Evolutionary conservation across 176 grass and related monocot genomes (phyloP).

Genomic region (Eleusine indica): DNA sequence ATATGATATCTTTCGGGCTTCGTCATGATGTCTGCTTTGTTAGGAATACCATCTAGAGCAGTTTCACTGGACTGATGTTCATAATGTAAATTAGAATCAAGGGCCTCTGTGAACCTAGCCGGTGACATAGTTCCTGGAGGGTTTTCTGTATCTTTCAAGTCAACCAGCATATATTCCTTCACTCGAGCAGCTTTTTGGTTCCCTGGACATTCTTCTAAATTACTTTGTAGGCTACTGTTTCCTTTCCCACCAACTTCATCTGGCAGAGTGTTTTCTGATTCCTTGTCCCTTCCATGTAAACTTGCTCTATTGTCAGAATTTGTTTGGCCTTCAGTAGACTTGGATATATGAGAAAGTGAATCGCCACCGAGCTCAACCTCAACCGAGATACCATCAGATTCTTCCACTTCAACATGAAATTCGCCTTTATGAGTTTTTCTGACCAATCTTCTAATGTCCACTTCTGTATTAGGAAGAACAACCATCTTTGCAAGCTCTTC

Average conservation of each 20-base stretch:
- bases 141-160: conserved; percentile 50
- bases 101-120: conserved; percentile 62
- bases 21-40: conserved; percentile 5
- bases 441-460: conserved; percentile 59
- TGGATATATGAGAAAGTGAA: conserved; percentile 41
- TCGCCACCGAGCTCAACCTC: conserved; percentile 52
- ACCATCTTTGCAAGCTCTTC: conserved; percentile 75
- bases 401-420: conserved; percentile 78
- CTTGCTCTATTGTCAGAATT: conserved; percentile 38
- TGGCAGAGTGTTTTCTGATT: conserved; percentile 8
- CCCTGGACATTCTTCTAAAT: conserved; percentile 38
- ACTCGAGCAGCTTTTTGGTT: conserved; percentile 56
- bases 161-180: conserved; percentile 62
- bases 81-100: conserved; percentile 70
- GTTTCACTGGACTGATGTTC: conserved; percentile 43
- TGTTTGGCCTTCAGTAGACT: conserved; percentile 35
- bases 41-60: conserved; percentile 33
- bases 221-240: conserved; percentile 29
- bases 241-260: conserved; percentile 29
- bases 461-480: conserved; percentile 64
- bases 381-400: conserved; percentile 48
- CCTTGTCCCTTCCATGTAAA: conserved; percentile 23
- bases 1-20: conserved; percentile 26
- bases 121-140: conserved; percentile 53
- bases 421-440: conserved; percentile 93